Conservation (phyloP, 345 rosid species). For the Trapa bicornis region DNA sequence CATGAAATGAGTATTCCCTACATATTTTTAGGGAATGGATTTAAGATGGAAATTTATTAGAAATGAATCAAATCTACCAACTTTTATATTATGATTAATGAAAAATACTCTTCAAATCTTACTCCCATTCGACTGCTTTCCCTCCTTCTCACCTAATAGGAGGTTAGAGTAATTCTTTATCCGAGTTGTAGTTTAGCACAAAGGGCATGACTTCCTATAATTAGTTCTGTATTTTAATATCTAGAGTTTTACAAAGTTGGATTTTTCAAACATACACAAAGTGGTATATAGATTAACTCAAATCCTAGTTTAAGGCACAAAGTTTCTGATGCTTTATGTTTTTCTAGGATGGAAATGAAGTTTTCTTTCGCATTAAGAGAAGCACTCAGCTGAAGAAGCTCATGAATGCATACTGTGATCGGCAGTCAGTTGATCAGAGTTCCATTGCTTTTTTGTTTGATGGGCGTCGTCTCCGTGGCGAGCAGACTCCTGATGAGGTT, state of each 20-base stretch:
- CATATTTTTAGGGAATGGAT: too few relatives aligned
- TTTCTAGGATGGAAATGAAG: conserved; percentile 4
- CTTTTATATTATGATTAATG: too few relatives aligned
- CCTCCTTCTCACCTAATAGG: too few relatives aligned
- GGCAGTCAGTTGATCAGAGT: conserved; percentile 1
- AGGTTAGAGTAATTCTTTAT: too few relatives aligned
- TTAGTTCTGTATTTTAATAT: neutral
- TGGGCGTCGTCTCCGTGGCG: conserved; percentile 8
- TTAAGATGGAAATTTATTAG: too few relatives aligned
- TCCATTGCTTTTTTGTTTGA: conserved; percentile 8
- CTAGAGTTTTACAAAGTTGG: neutral
- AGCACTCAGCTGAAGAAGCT: conserved; percentile 6
- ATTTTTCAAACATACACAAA: too few relatives aligned
- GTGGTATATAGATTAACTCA: too few relatives aligned
- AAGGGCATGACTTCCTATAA: neutral
- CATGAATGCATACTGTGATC: conserved; percentile 8
- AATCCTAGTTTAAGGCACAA: too few relatives aligned
- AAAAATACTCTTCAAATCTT: too few relatives aligned
- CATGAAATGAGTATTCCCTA: too few relatives aligned
- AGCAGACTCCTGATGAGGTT: conserved; percentile 6
- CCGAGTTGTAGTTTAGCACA: neutral
- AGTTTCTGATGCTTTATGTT: neutral
- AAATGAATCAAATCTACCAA: too few relatives aligned
- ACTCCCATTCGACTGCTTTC: too few relatives aligned
- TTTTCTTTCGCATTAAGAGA: conserved; percentile 6